Evolutionary conservation across 2,329 filamentous ascomycete species (phyloP), one percentile per base, ranked within the genome.

Genomic region (Arthrobotrys sphaeroides): DNA sequence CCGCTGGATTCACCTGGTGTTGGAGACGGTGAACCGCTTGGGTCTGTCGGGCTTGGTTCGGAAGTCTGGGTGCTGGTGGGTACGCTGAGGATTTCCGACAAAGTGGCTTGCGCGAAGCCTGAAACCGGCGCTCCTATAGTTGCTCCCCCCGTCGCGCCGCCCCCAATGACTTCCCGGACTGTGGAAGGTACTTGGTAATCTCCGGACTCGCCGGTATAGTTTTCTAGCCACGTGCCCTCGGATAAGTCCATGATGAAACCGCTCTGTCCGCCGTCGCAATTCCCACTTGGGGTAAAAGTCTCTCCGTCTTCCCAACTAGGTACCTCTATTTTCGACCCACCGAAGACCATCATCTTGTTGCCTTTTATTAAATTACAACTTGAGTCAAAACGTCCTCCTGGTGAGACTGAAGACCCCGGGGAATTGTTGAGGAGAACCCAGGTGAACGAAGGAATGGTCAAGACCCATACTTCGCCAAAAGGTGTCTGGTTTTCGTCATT

Each of bases 381-480:
- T 5, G 64, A 55, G 13, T 18, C 64, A 43, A 45, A 49, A 13
- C 38, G 36, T 20, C 28, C n/a, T 24, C 49, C 31, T 12, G 33
- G 64, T n/a, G n/a, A n/a, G n/a, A n/a, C n/a, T n/a, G n/a, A 12
- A 49, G 33, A 9, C 10, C 16, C 5, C 5, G 36, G 13, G 6
- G 51, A 42, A 20, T 47, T 55, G 20, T 68, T 40, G 10, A 59
- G 13, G 6, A 40, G 51, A 5, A 68, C 64, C 64, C 64, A 68
- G 5, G 36, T 40, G 13, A 68, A 68, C 0, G 64, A 26, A 6
- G 64, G 64, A 3, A 68, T 68, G 20, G 59, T 68, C 38, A 68
- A 28, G 6, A 22, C 40, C 64, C 64, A 68, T 18, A 68, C 3
- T 9, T 57, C 51, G 5, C 10, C 7, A 7, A 38, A 22, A 3